These are phyloP conservation scores for Trichoderma oligosporum DNA, from an alignment of 2,329 filamentous ascomycete genomes.

Conservation along the genomic window DNA sequence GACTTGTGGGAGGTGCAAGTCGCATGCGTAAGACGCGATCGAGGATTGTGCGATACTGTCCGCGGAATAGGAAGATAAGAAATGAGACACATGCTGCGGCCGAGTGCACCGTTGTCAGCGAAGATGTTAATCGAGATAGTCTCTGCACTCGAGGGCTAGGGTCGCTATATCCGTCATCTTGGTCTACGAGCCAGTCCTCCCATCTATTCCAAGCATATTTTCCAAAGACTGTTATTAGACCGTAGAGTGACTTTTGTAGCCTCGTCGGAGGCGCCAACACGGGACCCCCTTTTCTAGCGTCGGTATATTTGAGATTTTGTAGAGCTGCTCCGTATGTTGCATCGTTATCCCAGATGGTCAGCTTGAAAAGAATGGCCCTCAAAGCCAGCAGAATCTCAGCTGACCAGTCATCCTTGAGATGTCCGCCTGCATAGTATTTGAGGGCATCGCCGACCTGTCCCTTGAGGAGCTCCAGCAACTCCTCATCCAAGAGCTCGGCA, in stretches of 20 bases:
- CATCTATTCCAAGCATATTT: slow-evolving; percentile 88
- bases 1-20: slow-evolving; percentile 76
- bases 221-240: slow-evolving; percentile 79
- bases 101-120: slow-evolving; percentile 70
- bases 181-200: slow-evolving; percentile 78
- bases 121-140: slow-evolving; percentile 66
- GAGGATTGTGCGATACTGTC: slow-evolving; percentile 83
- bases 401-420: slow-evolving; percentile 81
- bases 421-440: slow-evolving; percentile 73
- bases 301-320: slow-evolving; percentile 86
- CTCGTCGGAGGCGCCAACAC: slow-evolving; percentile 67
- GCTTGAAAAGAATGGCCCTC: slow-evolving; percentile 81
- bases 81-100: slow-evolving; percentile 81
- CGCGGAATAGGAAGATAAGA: slow-evolving; percentile 84
- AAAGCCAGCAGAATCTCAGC: slow-evolving; percentile 78
- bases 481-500: slow-evolving; percentile 90
- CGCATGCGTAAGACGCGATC: slow-evolving; percentile 82
- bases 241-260: slow-evolving; percentile 81
- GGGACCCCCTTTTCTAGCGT: slow-evolving; percentile 64
- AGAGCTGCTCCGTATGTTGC: slow-evolving; percentile 90
- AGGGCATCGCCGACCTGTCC: slow-evolving; percentile 82
- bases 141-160: slow-evolving; percentile 48
- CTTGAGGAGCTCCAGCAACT: slow-evolving; percentile 80
- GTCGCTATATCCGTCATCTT: slow-evolving; percentile 70
- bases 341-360: slow-evolving; percentile 94